Evolutionary conservation across 805 yeast genomes (phyloP).

Genomic region (Sugiyamaella qingdaonensis): DNA sequence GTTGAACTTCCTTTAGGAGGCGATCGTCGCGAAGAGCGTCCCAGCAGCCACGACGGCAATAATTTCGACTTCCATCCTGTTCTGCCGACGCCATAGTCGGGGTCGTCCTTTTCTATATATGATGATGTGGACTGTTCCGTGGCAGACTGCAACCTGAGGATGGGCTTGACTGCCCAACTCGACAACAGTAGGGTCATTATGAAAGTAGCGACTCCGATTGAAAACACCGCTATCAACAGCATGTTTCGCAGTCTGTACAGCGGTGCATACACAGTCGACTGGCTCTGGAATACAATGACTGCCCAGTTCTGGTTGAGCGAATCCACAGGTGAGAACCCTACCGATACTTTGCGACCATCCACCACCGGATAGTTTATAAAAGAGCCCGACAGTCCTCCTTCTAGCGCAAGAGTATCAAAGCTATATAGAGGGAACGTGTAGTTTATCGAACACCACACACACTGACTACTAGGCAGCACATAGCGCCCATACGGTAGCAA

Average conservation of each 20-base stretch:
- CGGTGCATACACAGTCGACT: slow-evolving; percentile 58
- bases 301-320: slow-evolving; percentile 56
- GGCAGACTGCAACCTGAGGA: slow-evolving; percentile 72
- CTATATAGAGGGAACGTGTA: slow-evolving; percentile 13
- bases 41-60: neutral
- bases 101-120: neutral
- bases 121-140: slow-evolving; percentile 48
- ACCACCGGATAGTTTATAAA: slow-evolving; percentile 31
- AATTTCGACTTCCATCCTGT: neutral
- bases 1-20: neutral
- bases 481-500: neutral
- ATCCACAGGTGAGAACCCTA: slow-evolving; percentile 51
- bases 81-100: neutral
- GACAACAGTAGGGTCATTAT: slow-evolving; percentile 74
- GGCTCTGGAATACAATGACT: slow-evolving; percentile 62
- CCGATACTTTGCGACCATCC: slow-evolving; percentile 39
- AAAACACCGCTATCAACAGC: slow-evolving; percentile 67
- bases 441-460: slow-evolving; percentile 20
- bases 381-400: slow-evolving; percentile 39
- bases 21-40: neutral
- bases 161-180: slow-evolving; percentile 78
- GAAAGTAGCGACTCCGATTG: slow-evolving; percentile 60
- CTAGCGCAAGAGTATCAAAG: slow-evolving; percentile 9
- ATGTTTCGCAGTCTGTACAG: slow-evolving; percentile 58
- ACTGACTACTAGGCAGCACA: slow-evolving; percentile 19